phyloP scores from a whole-genome alignment of 257 asterid genomes.

The Capsicum pubescens region DNA sequence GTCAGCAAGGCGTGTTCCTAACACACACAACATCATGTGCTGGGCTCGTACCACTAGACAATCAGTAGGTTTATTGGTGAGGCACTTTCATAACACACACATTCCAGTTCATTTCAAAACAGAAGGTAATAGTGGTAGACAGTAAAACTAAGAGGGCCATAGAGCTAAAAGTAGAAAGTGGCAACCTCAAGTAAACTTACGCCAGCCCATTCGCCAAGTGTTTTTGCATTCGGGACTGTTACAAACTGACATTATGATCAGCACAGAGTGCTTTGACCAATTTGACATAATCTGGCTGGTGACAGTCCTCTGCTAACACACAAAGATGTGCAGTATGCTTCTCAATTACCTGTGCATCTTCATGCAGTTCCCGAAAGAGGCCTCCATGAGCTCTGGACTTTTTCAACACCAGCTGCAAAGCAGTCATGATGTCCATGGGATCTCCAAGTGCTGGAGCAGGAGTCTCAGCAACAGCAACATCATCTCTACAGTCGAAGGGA shows the following conservation, averaged over 20 bases:
- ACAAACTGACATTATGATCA: slow-evolving; percentile 71
- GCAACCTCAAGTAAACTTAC: slow-evolving; percentile 43
- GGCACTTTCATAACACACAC: background rate
- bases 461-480: slow-evolving; percentile 39
- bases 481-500: slow-evolving; percentile 39
- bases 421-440: slow-evolving; percentile 66
- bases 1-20: background rate
- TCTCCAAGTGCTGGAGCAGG: slow-evolving; percentile 60
- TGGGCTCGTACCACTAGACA: background rate
- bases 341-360: slow-evolving; percentile 67
- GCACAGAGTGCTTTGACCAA: slow-evolving; percentile 75
- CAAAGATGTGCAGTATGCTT: slow-evolving; percentile 73
- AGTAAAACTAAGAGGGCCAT: background rate
- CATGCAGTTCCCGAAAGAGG: slow-evolving; percentile 64
- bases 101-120: background rate
- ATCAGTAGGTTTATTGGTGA: background rate
- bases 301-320: slow-evolving; percentile 69
- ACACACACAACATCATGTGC: background rate
- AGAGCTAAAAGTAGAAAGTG: background rate
- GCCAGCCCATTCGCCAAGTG: slow-evolving; percentile 81
- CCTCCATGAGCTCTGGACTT: slow-evolving; percentile 77
- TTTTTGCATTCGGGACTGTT: slow-evolving; percentile 68
- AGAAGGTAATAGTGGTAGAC: background rate
- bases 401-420: slow-evolving; percentile 62
- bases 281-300: slow-evolving; percentile 70